Evolutionary conservation across 108 stramenopile species (phyloP).

Genomic region (Cyclotella cryptica): DNA sequence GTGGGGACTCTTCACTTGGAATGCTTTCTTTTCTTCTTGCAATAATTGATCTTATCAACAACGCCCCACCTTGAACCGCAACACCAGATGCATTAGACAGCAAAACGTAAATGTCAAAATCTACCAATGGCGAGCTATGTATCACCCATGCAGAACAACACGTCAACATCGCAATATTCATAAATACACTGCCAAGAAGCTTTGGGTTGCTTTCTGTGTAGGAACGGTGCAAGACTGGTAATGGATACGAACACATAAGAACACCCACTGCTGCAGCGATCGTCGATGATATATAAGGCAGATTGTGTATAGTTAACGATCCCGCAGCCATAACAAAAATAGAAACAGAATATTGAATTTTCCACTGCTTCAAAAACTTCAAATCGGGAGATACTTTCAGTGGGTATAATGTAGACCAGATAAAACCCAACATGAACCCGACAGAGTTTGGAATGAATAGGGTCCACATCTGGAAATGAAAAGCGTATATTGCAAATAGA

Average conservation of each 20-base stretch:
- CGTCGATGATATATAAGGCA: conserved; percentile 23
- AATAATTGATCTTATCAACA: neutral
- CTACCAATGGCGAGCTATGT: conserved; percentile 15
- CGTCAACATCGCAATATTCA: conserved; percentile 24
- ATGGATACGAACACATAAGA: conserved; percentile 27
- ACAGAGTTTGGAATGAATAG: conserved; percentile 23
- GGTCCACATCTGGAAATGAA: conserved; percentile 15
- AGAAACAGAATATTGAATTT: conserved; percentile 8
- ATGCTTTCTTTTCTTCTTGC: neutral
- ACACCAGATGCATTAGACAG: conserved; percentile 20
- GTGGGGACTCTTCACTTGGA: neutral
- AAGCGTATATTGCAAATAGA: conserved; percentile 30
- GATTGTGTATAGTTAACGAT: neutral
- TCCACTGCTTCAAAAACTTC: conserved; percentile 9
- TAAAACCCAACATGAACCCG: conserved; percentile 12
- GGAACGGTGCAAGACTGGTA: conserved; percentile 10
- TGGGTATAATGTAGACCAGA: conserved; percentile 20
- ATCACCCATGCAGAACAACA: conserved; percentile 23
- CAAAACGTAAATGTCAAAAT: conserved; percentile 21
- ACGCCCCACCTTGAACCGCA: conserved; percentile 7
- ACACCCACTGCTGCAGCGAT: conserved; percentile 22
- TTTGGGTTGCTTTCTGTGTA: neutral
- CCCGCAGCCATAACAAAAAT: conserved; percentile 19
- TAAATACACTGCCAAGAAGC: conserved; percentile 10
- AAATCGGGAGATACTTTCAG: conserved; percentile 1